phyloP scores from a whole-genome alignment of 192 early-diverging fungal species.

The Obelidium mucronatum region DNA sequence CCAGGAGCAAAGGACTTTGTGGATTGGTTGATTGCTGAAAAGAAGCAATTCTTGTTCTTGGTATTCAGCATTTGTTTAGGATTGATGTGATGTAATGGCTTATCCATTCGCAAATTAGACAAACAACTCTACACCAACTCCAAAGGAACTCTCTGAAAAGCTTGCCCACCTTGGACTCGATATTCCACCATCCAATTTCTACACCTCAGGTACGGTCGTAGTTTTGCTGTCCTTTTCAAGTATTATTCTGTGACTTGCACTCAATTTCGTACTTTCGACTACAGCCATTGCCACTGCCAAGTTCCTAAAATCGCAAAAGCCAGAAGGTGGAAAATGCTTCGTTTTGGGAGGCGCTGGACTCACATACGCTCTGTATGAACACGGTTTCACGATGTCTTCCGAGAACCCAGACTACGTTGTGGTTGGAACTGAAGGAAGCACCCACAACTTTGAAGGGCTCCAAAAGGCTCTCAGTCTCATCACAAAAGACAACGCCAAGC shows the following conservation, averaged over 20 bases:
- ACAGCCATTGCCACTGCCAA: slow-evolving; percentile 32
- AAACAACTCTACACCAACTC: slow-evolving; percentile 70
- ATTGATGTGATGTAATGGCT: slow-evolving; percentile 8
- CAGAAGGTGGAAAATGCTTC: slow-evolving; percentile 36
- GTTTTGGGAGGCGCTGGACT: slow-evolving; percentile 24
- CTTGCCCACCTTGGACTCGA: slow-evolving; percentile 59
- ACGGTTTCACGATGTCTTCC: slow-evolving; percentile 66
- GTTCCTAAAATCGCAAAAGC: slow-evolving; percentile 61
- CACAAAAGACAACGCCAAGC: slow-evolving; percentile 55
- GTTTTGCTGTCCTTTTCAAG: neutral
- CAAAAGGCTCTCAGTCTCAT: slow-evolving; percentile 65
- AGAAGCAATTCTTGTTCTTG: slow-evolving; percentile 67
- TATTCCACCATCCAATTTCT: slow-evolving; percentile 59
- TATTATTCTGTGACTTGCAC: slow-evolving; percentile 1
- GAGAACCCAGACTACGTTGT: slow-evolving; percentile 67
- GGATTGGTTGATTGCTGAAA: slow-evolving; percentile 53
- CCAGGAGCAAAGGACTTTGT: slow-evolving; percentile 67
- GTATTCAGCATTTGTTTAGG: slow-evolving; percentile 20
- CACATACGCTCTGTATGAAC: slow-evolving; percentile 65
- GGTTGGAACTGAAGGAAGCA: slow-evolving; percentile 60
- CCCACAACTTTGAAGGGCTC: slow-evolving; percentile 58
- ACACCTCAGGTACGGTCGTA: slow-evolving; percentile 61
- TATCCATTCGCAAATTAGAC: slow-evolving; percentile 41
- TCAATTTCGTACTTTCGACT: neutral
- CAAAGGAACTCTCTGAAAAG: slow-evolving; percentile 64